phyloP scores from a whole-genome alignment of 1,284 basidiomycete genomes.

The Neonothopanus nambi region DNA sequence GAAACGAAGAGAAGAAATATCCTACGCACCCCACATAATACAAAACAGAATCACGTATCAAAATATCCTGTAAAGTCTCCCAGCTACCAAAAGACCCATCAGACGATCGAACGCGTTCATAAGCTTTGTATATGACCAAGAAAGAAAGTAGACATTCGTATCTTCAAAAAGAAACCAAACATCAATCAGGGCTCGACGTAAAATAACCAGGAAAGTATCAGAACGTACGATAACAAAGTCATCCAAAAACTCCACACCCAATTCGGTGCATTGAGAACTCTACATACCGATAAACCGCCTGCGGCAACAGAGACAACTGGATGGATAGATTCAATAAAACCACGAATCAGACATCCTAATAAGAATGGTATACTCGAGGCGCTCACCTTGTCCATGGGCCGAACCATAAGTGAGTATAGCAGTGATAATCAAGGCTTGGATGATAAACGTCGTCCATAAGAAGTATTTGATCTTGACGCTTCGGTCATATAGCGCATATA shows the following conservation, averaged over 20 bases:
- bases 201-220: not conserved
- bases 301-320: not conserved
- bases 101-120: not conserved
- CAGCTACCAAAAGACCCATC: not conserved
- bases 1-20: not conserved
- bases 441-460: not conserved
- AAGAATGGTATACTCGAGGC: too few relatives aligned
- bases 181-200: too few relatives aligned
- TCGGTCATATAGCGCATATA: conserved; percentile 4
- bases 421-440: not conserved
- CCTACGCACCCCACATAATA: not conserved
- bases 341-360: too few relatives aligned
- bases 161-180: not conserved
- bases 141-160: not conserved
- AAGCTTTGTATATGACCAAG: not conserved
- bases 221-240: not conserved
- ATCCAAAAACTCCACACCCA: not conserved
- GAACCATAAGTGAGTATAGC: not conserved
- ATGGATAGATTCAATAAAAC: not conserved
- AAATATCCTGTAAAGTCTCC: not conserved
- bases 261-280: not conserved
- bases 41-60: not conserved
- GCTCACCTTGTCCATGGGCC: not conserved
- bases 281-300: not conserved
- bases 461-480: not conserved